phyloP scores from a whole-genome alignment of 306 rosid species.

The Citrullus mucosospermus region DNA sequence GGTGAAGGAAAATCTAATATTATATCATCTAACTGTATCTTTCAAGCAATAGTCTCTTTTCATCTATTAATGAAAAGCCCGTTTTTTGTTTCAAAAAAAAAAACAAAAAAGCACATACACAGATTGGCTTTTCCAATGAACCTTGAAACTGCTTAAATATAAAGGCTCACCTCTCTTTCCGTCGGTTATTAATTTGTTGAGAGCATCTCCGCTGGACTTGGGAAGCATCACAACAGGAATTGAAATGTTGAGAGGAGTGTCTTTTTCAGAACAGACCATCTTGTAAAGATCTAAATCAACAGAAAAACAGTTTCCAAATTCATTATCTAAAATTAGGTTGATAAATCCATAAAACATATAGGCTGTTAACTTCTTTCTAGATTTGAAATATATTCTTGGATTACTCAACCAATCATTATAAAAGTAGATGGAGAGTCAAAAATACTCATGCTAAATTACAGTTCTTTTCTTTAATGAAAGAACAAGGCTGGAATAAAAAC shows the following conservation, averaged over 20 bases:
- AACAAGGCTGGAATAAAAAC: no score
- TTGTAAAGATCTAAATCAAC: constrained; percentile 37
- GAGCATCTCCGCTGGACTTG: constrained; percentile 42
- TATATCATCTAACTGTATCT: no score
- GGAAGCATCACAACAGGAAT: constrained; percentile 65
- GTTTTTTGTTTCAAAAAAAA: no score
- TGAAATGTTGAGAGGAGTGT: constrained; percentile 27
- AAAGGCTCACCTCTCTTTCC: constrained; percentile 44
- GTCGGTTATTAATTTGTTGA: constrained; percentile 26
- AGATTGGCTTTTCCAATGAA: neutral
- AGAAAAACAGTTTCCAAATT: constrained; percentile 4
- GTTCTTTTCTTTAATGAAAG: neutral
- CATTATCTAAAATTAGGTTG: neutral
- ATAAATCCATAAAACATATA: neutral
- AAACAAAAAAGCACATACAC: neutral
- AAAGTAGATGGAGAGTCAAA: neutral
- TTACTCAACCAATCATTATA: neutral
- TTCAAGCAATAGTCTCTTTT: no score
- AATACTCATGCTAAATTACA: neutral
- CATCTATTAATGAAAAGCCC: no score
- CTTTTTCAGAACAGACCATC: constrained; percentile 52
- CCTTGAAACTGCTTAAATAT: constrained; percentile 3
- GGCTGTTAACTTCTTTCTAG: neutral
- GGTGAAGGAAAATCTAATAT: no score
- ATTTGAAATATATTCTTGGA: neutral